Conservation (phyloP, 768 basidiomycete genomes). For the Mycena venus region DNA sequence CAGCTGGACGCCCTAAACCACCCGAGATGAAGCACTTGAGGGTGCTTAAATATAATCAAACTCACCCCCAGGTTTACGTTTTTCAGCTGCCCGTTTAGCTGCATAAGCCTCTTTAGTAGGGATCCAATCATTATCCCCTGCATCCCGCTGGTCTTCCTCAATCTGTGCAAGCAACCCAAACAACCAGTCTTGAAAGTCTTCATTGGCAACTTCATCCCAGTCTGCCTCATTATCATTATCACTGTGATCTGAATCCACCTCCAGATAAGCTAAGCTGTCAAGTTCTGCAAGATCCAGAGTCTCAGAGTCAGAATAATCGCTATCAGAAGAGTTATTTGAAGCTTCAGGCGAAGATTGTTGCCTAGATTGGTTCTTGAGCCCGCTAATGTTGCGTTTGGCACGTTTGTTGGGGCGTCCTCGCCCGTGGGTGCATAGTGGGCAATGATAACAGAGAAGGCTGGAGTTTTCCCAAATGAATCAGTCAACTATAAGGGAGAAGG, state of each 20-base stretch:
- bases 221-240: no score
- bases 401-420: constrained; percentile 2
- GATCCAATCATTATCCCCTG: no score
- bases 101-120: not conserved
- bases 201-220: no score
- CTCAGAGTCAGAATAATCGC: not conserved
- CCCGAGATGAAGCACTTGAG: not conserved
- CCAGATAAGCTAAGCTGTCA: no score
- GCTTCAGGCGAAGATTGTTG: not conserved
- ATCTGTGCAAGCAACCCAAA: no score
- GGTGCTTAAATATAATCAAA: not conserved
- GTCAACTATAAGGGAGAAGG: no score
- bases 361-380: not conserved
- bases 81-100: not conserved
- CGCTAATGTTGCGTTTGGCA: constrained; percentile 3
- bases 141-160: no score
- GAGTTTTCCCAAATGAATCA: no score
- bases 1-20: not conserved
- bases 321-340: not conserved
- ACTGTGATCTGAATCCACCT: no score
- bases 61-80: not conserved
- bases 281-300: not conserved
- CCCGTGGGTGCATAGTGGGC: no score
- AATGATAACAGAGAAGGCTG: no score
- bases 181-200: no score